Base-by-base conservation (phyloP, 1,284 basidiomycete genomes). In the Cutaneotrichosporon cutaneum region DNA sequence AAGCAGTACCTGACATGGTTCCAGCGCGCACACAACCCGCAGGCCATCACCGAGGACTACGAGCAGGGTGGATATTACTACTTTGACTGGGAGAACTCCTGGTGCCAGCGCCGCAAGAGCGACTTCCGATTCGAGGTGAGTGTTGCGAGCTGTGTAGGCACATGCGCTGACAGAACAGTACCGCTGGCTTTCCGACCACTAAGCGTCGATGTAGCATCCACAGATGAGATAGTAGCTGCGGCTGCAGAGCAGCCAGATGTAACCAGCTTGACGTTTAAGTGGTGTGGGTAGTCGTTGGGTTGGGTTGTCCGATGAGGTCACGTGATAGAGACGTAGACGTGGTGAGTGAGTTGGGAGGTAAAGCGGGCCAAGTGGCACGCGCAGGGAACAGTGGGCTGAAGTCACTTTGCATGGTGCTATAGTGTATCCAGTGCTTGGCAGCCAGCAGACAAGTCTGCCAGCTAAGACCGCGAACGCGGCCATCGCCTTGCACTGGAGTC, bases 1-100 rank as follows among this genome's bases (percentile, higher is more conserved):
- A 92, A 97, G 70, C 98, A 99, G 81, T 99, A 98, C 79, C 82
- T 99, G 65, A 99, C 96, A 42, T 99, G 96, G 96, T 99, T 99
- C 87, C 96, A 99, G 80, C 87, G 96, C 58, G 93, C 97, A 74
- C 94, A 92, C 24, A 94, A 99, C 77, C 96, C 96, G n/a, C 93
- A 96, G 77, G 93, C 92, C 4, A 98, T 99, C 77, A 99, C 96
- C 53, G 95, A 98, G 73, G 96, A 99, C 80, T 99, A 98, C 77
- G 96, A 99, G 81, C 94, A 99, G 82, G 96, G 96, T 18, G 94
- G 95, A 27, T 95, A 94, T 77, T 90, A 94, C 58, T 94, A 95
- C 83, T 95, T 95, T 80, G 92, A 95, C 80, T 95, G 92, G 92
- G 92, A 95, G 79, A 91, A 91, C 63, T 91, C 90, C 65, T 98